These are phyloP conservation scores for Amylocystis lapponica DNA, from an alignment of 768 basidiomycete genomes.

Conservation along the genomic window DNA sequence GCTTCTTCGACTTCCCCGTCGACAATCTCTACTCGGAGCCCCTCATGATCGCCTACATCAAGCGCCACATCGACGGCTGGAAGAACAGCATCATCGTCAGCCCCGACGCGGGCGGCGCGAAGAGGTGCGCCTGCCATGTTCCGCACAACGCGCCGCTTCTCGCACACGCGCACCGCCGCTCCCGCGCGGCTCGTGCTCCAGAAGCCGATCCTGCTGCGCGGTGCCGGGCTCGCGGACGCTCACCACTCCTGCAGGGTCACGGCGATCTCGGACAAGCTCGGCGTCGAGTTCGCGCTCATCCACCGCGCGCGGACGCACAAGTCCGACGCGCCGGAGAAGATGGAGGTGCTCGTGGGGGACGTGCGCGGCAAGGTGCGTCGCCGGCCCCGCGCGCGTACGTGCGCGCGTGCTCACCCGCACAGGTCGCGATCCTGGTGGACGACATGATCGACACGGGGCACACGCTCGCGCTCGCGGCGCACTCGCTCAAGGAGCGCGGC, in stretches of 20 bases:
- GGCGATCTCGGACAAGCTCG: constrained; percentile 91
- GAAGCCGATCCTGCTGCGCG: too few relatives aligned
- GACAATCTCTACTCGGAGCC: constrained; percentile 98
- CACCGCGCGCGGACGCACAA: constrained; percentile 83
- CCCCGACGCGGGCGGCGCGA: constrained; percentile 98
- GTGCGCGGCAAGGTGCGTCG: constrained; percentile 75
- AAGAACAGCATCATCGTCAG: constrained; percentile 86
- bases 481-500: constrained; percentile 85
- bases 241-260: constrained; percentile 56
- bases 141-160: too few relatives aligned
- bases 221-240: neutral
- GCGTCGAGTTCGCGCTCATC: constrained; percentile 92
- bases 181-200: neutral
- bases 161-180: neutral
- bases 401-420: neutral
- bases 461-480: constrained; percentile 81
- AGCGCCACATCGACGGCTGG: constrained; percentile 82
- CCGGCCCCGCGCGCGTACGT: neutral
- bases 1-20: constrained; percentile 98
- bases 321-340: constrained; percentile 61
- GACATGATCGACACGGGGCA: constrained; percentile 97
- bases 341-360: constrained; percentile 94
- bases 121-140: constrained; percentile 58
- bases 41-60: constrained; percentile 90
- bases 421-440: constrained; percentile 94